Evolutionary conservation across 2,329 filamentous ascomycete genomes (phyloP), one percentile per base, ranked within the genome.

Genomic region (Cryphonectria parasitica): DNA sequence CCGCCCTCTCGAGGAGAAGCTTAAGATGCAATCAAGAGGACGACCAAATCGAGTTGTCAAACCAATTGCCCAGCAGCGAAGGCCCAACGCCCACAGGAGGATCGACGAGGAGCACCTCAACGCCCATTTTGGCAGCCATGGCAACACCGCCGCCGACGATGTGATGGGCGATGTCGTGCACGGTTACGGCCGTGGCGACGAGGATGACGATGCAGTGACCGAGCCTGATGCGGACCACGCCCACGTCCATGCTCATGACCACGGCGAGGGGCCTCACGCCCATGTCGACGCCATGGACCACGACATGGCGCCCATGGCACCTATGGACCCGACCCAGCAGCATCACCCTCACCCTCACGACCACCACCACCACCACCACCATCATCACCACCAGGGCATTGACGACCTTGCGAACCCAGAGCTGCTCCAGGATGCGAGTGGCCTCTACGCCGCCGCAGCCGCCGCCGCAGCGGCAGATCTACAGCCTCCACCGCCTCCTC

Each of bases 71-170:
- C 63, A 63, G 45, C 70, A 64, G 43, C 68, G 70, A 39, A 65
- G 43, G 28, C 61, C 61, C 61, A 64, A 64, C n/a, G 25, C 36
- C 61, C 67, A 52, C 64, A 65, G 70, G 64, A 67, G 70, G 65
- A 67, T 72, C 45, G 70, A 71, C 64, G 70, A 71, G 60, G 71
- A 72, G 63, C 69, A 72, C 34, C 36, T 72, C 45, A 66, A 58
- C 45, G 71, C 69, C 25, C 71, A 72, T 36, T 72, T 72, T 52
- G 69, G 56, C 25, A 66, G 63, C 31, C 66, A 68, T 68, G 66
- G 66, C 60, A 68, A 68, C 34, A 68, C 61, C 22, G 65, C 34
- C 1, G 41, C 34, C 17, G 68, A 68, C 64, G 70, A 70, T 28
- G 68, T 72, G 61, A 68, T 72, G 68, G 68, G 58, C 13, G 65